Evolutionary conservation across 2,329 filamentous ascomycete species (phyloP).

Genomic region (Sclerotinia nivalis): DNA sequence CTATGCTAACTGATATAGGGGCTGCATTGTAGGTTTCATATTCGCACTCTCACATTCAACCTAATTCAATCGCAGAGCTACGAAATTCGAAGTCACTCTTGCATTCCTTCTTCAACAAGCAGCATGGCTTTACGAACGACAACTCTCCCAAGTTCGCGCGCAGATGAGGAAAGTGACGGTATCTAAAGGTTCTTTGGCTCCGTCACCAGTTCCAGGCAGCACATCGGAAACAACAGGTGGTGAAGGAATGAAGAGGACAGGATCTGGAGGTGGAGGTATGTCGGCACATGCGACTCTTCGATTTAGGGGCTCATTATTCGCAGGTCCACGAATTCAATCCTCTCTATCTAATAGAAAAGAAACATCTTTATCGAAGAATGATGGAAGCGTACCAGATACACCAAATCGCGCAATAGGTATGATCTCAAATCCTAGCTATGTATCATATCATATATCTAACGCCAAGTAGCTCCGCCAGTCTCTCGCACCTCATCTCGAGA

Average conservation of each 20-base stretch:
- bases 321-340: conserved; percentile 38
- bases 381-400: conserved; percentile 32
- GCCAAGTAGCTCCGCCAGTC: conserved; percentile 37
- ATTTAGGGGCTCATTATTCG: conserved; percentile 1
- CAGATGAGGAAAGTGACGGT: conserved; percentile 79
- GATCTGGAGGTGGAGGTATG: conserved; percentile 47
- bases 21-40: conserved; percentile 65
- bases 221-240: conserved; percentile 45
- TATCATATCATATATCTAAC: conserved; percentile 25
- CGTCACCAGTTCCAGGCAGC: conserved; percentile 57
- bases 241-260: conserved; percentile 54
- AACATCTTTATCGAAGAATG: conserved; percentile 33
- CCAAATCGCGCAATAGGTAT: conserved; percentile 34
- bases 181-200: conserved; percentile 54
- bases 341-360: conserved; percentile 38
- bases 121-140: conserved; percentile 88
- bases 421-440: background rate
- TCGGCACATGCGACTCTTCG: conserved; percentile 26
- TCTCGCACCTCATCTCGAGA: conserved; percentile 40
- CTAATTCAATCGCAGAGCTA: conserved; percentile 53
- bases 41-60: too few species aligned
- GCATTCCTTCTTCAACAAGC: conserved; percentile 91
- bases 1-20: conserved; percentile 54
- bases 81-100: conserved; percentile 79
- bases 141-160: conserved; percentile 84